Evolutionary conservation across 768 basidiomycete species (phyloP).

Genomic region (Suillus occidentalis): DNA sequence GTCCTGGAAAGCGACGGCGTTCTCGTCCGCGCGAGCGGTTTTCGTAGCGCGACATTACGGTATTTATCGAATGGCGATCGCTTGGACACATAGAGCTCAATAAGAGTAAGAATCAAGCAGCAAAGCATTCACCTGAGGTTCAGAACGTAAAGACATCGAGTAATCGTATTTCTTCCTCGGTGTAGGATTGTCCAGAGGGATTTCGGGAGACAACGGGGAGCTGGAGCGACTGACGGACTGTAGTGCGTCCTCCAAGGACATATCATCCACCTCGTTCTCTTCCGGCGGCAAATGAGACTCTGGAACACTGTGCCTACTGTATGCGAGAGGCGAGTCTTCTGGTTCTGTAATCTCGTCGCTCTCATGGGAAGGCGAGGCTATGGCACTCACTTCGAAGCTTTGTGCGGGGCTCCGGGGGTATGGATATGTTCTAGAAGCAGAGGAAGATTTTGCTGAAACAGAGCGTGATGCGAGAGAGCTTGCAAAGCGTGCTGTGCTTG

Average conservation of each 20-base stretch:
- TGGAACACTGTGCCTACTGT: conserved; percentile 52
- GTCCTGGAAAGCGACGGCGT: conserved; percentile 71
- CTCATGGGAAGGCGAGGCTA: conserved; percentile 50
- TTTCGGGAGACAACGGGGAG: conserved; percentile 44
- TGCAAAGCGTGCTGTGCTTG: conserved; percentile 50
- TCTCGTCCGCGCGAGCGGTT: conserved; percentile 49
- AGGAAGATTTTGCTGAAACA: conserved; percentile 32
- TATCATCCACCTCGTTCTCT: conserved; percentile 42
- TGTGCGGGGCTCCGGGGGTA: conserved; percentile 36
- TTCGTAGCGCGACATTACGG: conserved; percentile 61
- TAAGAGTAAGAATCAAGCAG: conserved; percentile 5
- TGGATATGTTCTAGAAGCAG: conserved; percentile 32
- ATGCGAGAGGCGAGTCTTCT: conserved; percentile 37
- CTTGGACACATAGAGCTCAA: conserved; percentile 33
- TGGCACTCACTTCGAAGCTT: conserved; percentile 62
- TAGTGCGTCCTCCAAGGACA: conserved; percentile 58
- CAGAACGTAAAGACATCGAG: conserved; percentile 58
- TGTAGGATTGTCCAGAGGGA: conserved; percentile 36
- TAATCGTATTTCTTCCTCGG: conserved; percentile 57
- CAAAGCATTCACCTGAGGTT: conserved; percentile 49
- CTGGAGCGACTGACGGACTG: conserved; percentile 54
- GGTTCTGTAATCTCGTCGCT: conserved; percentile 36
- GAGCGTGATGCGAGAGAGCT: conserved; percentile 51
- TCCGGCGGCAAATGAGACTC: conserved; percentile 53
- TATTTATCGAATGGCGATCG: conserved; percentile 61